These are phyloP conservation scores for Boechera stricta DNA, from an alignment of 345 rosid genomes.

Conservation along the genomic window DNA sequence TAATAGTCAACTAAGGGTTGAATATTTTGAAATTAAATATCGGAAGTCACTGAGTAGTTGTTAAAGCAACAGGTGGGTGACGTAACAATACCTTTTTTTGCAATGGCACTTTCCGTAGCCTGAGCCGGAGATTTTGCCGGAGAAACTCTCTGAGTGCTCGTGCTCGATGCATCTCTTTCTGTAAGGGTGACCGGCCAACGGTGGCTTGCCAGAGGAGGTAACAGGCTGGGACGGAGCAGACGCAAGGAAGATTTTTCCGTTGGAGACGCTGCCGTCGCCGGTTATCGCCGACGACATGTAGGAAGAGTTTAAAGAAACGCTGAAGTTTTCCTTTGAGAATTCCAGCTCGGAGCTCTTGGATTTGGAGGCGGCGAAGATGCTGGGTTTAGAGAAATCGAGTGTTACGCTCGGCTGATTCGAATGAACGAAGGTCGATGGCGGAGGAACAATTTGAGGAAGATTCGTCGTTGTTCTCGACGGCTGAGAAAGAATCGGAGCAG, in stretches of 20 bases:
- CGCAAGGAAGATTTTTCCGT: slow-evolving; percentile 68
- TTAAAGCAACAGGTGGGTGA: slow-evolving; percentile 38
- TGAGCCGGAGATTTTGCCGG: slow-evolving; percentile 73
- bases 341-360: slow-evolving; percentile 60
- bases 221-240: slow-evolving; percentile 51
- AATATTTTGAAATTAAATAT: slow-evolving; percentile 16
- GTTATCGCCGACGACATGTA: slow-evolving; percentile 86
- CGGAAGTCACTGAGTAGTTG: slow-evolving; percentile 27
- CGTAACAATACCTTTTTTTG: slow-evolving; percentile 70
- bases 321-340: slow-evolving; percentile 72
- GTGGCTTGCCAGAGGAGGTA: slow-evolving; percentile 74
- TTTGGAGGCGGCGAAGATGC: slow-evolving; percentile 50
- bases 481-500: slow-evolving; percentile 18
- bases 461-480: slow-evolving; percentile 27
- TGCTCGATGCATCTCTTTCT: slow-evolving; percentile 78
- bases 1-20: slow-evolving; percentile 34
- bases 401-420: slow-evolving; percentile 69
- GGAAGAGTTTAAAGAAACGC: slow-evolving; percentile 85
- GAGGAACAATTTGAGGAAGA: slow-evolving; percentile 25
- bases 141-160: slow-evolving; percentile 58
- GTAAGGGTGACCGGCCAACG: slow-evolving; percentile 61
- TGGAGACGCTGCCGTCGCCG: slow-evolving; percentile 94
- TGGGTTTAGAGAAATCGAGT: slow-evolving; percentile 79
- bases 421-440: slow-evolving; percentile 54
- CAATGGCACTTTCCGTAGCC: slow-evolving; percentile 79